These are phyloP conservation scores for Suhomyces faveliae DNA, from an alignment of 805 yeast genomes.

Conservation along the genomic window DNA sequence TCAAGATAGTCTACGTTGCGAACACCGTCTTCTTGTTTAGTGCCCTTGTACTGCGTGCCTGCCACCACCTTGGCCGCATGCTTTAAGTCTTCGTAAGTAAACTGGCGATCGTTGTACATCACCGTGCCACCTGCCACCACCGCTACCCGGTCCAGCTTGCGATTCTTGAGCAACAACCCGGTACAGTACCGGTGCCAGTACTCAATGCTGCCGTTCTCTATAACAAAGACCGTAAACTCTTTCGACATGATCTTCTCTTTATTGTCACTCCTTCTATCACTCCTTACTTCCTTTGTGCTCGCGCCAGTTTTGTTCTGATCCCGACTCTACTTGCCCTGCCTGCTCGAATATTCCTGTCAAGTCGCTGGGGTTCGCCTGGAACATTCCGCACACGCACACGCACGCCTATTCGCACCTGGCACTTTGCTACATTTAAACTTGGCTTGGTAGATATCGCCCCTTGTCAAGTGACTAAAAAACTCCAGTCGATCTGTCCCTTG, in stretches of 20 bases:
- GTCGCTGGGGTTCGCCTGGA: not conserved
- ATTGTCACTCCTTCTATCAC: no score
- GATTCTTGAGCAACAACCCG: conserved; percentile 17
- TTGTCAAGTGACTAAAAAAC: not conserved
- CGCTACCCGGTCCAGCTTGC: conserved; percentile 21
- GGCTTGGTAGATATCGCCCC: not conserved
- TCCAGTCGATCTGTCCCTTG: not conserved
- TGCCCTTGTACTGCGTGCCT: not conserved
- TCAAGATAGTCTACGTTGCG: conserved; percentile 6
- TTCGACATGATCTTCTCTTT: conserved; percentile 19
- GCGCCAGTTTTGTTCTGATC: conserved; percentile 5
- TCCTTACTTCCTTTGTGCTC: no score
- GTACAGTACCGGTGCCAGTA: conserved; percentile 16
- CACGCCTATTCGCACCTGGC: not conserved
- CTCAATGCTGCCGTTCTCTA: conserved; percentile 12
- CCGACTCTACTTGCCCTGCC: not conserved
- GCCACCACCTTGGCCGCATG: not conserved
- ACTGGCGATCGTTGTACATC: conserved; percentile 12
- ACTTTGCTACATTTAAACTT: not conserved
- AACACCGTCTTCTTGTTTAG: no score
- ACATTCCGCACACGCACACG: not conserved
- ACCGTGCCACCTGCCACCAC: conserved; percentile 8
- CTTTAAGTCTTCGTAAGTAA: conserved; percentile 16
- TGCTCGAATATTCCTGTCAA: not conserved
- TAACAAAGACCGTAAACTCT: conserved; percentile 22